Percentiles rank a stretch among this genome's conserved stretches.
phyloP scores from a whole-genome alignment of 2,329 filamentous ascomycete genomes.

The Venturia carpophila region DNA sequence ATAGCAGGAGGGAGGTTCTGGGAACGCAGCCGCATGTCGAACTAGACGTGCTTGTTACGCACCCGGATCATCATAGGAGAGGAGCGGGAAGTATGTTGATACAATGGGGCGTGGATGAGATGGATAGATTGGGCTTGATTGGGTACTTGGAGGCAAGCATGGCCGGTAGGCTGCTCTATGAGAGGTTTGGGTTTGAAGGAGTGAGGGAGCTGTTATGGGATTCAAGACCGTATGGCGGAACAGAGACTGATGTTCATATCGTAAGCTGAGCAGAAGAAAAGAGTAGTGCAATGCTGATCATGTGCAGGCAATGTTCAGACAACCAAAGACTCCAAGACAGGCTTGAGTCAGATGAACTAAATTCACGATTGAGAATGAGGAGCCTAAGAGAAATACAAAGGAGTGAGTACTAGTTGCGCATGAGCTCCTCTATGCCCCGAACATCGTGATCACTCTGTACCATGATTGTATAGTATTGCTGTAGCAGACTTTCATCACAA shows the following conservation, averaged over 20 bases:
- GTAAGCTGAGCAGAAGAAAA: background rate
- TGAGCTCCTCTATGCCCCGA: background rate
- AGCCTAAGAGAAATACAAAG: background rate
- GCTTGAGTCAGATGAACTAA: background rate
- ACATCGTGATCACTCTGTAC: background rate
- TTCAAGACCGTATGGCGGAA: slow-evolving; percentile 1
- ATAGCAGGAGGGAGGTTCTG: slow-evolving; percentile 28
- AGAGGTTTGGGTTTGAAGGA: slow-evolving; percentile 14
- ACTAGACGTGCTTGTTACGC: slow-evolving; percentile 12
- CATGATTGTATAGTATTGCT: background rate
- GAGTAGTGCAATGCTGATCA: background rate
- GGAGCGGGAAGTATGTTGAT: slow-evolving; percentile 17
- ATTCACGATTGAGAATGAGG: background rate
- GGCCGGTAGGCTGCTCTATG: slow-evolving; percentile 13
- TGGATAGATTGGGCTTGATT: slow-evolving; percentile 11
- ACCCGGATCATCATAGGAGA: slow-evolving; percentile 16
- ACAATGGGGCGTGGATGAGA: slow-evolving; percentile 17
- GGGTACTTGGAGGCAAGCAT: slow-evolving; percentile 16
- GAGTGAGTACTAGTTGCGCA: background rate
- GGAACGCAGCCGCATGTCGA: slow-evolving; percentile 26
- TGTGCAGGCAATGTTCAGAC: slow-evolving; percentile 2
- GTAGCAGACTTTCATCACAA: too few species aligned
- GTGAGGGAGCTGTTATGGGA: slow-evolving; percentile 16
- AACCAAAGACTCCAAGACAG: background rate
- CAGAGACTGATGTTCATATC: slow-evolving; percentile 13